Percentiles rank a stretch among this genome's conserved stretches.
These are phyloP conservation scores for Bruguiera sexangula DNA, from an alignment of 345 rosid species.

Conservation along the genomic window DNA sequence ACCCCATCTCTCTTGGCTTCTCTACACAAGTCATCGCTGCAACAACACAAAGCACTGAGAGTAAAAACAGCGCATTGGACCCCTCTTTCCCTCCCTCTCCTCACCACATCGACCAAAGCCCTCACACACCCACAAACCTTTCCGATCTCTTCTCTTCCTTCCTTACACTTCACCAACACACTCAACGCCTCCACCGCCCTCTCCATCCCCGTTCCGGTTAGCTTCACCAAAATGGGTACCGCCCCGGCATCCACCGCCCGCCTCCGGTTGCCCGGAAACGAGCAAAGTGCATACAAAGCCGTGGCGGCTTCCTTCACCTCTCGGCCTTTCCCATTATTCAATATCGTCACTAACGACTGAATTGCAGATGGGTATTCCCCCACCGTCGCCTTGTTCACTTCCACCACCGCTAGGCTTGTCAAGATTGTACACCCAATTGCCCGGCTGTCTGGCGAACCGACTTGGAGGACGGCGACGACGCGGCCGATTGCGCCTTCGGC, in stretches of 20 bases:
- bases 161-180: conserved; percentile 68
- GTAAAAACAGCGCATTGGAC: conserved; percentile 70
- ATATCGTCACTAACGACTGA: conserved; percentile 46
- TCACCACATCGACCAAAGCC: conserved; percentile 55
- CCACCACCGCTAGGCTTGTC: conserved; percentile 86
- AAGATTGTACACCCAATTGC: conserved; percentile 79
- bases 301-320: conserved; percentile 88
- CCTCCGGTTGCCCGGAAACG: conserved; percentile 71
- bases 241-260: conserved; percentile 66
- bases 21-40: conserved; percentile 37
- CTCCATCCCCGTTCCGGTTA: conserved; percentile 60
- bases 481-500: conserved; percentile 84
- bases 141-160: conserved; percentile 75
- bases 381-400: conserved; percentile 88
- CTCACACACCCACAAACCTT: conserved; percentile 48
- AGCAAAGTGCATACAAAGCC: conserved; percentile 70
- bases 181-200: conserved; percentile 89
- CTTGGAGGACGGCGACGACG: conserved; percentile 48
- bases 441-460: conserved; percentile 60
- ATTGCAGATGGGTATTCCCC: conserved; percentile 78
- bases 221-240: conserved; percentile 52
- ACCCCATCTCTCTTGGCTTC: conserved; percentile 55
- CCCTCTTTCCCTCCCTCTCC: conserved; percentile 59
- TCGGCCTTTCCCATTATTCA: conserved; percentile 54
- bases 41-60: conserved; percentile 56